A percentile compares a stretch with the other conserved stretches of the same genome.
These are phyloP conservation scores for Phellinidium pouzarii DNA, from an alignment of 1,284 basidiomycete species.

Conservation along the genomic window DNA sequence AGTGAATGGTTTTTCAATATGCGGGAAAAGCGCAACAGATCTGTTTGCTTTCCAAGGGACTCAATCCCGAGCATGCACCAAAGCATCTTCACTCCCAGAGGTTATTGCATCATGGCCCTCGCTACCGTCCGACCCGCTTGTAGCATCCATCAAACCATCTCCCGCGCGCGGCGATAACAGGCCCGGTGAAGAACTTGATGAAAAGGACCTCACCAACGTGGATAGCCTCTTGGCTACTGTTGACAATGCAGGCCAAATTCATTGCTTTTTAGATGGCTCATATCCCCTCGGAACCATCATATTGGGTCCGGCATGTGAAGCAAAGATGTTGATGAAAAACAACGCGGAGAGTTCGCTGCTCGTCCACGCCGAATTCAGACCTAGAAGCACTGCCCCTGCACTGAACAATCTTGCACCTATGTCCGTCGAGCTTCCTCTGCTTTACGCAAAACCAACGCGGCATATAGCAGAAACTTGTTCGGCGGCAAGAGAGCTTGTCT, in stretches of 20 bases:
- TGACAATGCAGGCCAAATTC: slow-evolving; percentile 50
- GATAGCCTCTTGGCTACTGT: slow-evolving; percentile 57
- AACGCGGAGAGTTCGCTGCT: slow-evolving; percentile 24
- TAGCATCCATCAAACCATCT: slow-evolving; percentile 48
- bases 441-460: slow-evolving; percentile 47
- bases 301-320: slow-evolving; percentile 32
- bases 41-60: slow-evolving; percentile 71
- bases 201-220: slow-evolving; percentile 47
- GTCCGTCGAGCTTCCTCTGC: slow-evolving; percentile 48
- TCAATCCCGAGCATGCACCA: slow-evolving; percentile 40
- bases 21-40: slow-evolving; percentile 51
- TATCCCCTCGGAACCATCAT: slow-evolving; percentile 66
- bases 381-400: slow-evolving; percentile 1
- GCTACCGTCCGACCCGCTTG: slow-evolving; percentile 44
- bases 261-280: slow-evolving; percentile 71
- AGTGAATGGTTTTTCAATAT: not conserved
- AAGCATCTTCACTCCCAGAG: slow-evolving; percentile 39
- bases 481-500: slow-evolving; percentile 59
- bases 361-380: slow-evolving; percentile 13
- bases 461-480: slow-evolving; percentile 67
- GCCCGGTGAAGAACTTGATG: slow-evolving; percentile 37
- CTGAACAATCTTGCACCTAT: slow-evolving; percentile 40
- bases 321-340: slow-evolving; percentile 46
- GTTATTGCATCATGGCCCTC: slow-evolving; percentile 63
- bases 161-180: slow-evolving; percentile 31